Evolutionary conservation across 371 early-diverging fungal species (phyloP).

Genomic region (Thermomucor indicae-seudaticae): DNA sequence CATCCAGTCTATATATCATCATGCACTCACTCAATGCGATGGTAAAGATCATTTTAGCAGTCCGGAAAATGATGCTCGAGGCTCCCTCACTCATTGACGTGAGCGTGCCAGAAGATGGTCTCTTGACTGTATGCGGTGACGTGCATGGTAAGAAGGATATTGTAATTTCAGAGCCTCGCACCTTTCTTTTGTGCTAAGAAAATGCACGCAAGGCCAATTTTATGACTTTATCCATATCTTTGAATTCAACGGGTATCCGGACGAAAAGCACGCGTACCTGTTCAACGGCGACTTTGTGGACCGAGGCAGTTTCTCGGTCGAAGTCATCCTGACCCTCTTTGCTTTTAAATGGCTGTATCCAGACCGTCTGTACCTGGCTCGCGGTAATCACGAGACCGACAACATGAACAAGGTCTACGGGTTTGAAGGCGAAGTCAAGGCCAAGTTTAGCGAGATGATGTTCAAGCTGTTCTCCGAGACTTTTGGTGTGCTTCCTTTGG

Average conservation of each 20-base stretch:
- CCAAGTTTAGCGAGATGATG: constrained; percentile 87
- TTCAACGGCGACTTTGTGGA: constrained; percentile 99
- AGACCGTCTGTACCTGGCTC: constrained; percentile 76
- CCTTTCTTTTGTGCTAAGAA: background rate
- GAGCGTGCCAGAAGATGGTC: constrained; percentile 65
- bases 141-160: constrained; percentile 72
- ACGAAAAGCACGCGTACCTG: constrained; percentile 76
- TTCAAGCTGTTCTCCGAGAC: constrained; percentile 93
- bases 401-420: constrained; percentile 99
- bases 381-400: constrained; percentile 99
- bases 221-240: constrained; percentile 97
- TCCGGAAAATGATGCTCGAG: constrained; percentile 65
- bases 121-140: constrained; percentile 96
- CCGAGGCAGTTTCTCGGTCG: constrained; percentile 94
- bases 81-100: constrained; percentile 84
- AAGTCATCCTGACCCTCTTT: constrained; percentile 92
- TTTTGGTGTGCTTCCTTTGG: constrained; percentile 93
- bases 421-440: constrained; percentile 96
- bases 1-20: constrained; percentile 1
- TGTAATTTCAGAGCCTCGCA: background rate
- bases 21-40: background rate
- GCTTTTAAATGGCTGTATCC: constrained; percentile 93
- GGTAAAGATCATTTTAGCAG: constrained; percentile 71
- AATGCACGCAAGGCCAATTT: constrained; percentile 72
- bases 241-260: constrained; percentile 85